A percentile compares a stretch with the other conserved stretches of the same genome.
Evolutionary conservation across 176 grass and related monocot genomes (phyloP).

Genomic region (Stipa capillata): DNA sequence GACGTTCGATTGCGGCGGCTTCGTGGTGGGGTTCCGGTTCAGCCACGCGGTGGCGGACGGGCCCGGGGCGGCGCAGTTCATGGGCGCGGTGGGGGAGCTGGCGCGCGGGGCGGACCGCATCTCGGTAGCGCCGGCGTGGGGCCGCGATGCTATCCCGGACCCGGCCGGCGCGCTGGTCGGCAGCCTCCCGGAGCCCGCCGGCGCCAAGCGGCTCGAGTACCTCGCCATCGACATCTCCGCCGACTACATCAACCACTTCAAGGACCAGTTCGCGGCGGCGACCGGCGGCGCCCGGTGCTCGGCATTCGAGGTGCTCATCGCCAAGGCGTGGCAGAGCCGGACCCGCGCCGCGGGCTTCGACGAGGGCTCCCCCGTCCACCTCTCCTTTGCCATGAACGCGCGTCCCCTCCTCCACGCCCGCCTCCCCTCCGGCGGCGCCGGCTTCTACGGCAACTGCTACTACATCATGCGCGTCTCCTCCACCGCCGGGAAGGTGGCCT

Average conservation of each 20-base stretch:
- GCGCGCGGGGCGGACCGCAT: conserved; percentile 36
- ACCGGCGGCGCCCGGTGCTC: conserved; percentile 56
- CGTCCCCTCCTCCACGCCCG: conserved; percentile 36
- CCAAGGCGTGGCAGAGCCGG: conserved; percentile 80
- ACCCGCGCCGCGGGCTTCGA: conserved; percentile 47
- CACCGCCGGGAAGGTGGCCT: conserved; percentile 12
- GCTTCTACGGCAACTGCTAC: conserved; percentile 90
- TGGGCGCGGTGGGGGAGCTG: conserved; percentile 67
- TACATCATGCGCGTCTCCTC: conserved; percentile 78
- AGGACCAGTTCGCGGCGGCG: conserved; percentile 38
- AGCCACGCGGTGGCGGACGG: conserved; percentile 91
- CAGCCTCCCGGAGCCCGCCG: conserved; percentile 33
- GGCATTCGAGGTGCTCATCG: conserved; percentile 79
- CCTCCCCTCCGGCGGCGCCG: conserved; percentile 18
- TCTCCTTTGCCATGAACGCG: conserved; percentile 88
- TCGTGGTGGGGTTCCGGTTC: conserved; percentile 89
- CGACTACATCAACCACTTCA: conserved; percentile 87
- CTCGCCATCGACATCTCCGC: conserved; percentile 72
- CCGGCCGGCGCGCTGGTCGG: conserved; percentile 33
- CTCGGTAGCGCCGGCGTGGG: conserved; percentile 35
- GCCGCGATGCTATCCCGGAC: conserved; percentile 51
- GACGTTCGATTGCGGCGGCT: conserved; percentile 71
- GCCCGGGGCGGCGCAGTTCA: conserved; percentile 69
- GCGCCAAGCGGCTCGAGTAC: conserved; percentile 48
- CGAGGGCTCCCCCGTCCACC: conserved; percentile 27